phyloP scores from a whole-genome alignment of 345 rosid genomes.

The Hirschfeldia incana region DNA sequence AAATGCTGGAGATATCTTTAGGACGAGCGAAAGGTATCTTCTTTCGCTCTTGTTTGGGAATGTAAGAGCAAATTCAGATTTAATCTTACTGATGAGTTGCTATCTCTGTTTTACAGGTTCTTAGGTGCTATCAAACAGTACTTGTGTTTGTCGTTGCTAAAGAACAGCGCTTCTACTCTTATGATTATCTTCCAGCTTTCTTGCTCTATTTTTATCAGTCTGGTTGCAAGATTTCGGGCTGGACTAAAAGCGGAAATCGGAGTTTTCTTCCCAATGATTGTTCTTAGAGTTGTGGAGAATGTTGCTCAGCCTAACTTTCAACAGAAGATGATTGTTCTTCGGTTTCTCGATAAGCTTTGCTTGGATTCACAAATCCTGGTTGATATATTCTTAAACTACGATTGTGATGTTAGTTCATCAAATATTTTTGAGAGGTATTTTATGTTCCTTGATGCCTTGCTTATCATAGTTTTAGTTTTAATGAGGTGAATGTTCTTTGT shows the following conservation, averaged over 20 bases:
- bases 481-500: slow-evolving; percentile 23
- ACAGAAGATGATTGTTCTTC: slow-evolving; percentile 97
- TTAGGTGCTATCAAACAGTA: slow-evolving; percentile 94
- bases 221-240: slow-evolving; percentile 92
- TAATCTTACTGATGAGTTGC: slow-evolving; percentile 18
- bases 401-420: slow-evolving; percentile 96
- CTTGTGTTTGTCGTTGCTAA: slow-evolving; percentile 85
- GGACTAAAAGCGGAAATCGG: slow-evolving; percentile 99
- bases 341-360: slow-evolving; percentile 90
- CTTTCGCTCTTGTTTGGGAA: slow-evolving; percentile 14
- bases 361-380: slow-evolving; percentile 96
- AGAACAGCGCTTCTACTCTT: slow-evolving; percentile 94
- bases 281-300: slow-evolving; percentile 90
- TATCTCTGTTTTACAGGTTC: slow-evolving; percentile 66
- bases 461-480: slow-evolving; percentile 7
- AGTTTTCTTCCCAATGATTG: slow-evolving; percentile 97
- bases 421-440: slow-evolving; percentile 95
- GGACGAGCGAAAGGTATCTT: slow-evolving; percentile 93
- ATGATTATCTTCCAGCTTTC: slow-evolving; percentile 99
- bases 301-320: slow-evolving; percentile 97
- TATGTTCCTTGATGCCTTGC: slow-evolving; percentile 16
- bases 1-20: slow-evolving; percentile 95
- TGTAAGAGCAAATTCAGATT: background rate
- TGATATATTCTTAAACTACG: slow-evolving; percentile 94
- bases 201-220: slow-evolving; percentile 96